Evolutionary conservation across 1,284 basidiomycete genomes (phyloP).

Genomic region (Cutaneotrichosporon mucoides): DNA sequence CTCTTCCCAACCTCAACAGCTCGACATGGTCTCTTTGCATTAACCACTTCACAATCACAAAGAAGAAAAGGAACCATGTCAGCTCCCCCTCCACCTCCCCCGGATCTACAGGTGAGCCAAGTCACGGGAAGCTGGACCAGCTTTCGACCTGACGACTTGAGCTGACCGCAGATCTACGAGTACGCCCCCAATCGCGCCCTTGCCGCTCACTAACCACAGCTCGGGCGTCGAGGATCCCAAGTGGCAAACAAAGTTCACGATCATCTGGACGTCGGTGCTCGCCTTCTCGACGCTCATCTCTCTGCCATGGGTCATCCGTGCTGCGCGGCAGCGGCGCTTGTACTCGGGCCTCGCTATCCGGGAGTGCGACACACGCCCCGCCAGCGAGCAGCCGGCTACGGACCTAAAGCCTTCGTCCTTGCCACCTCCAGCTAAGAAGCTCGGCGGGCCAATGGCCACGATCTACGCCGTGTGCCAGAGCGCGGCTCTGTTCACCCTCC

Average conservation of each 20-base stretch:
- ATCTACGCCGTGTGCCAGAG: constrained; percentile 12
- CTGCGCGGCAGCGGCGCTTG: constrained; percentile 39
- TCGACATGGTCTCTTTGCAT: neutral
- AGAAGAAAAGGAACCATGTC: neutral
- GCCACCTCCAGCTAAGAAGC: neutral
- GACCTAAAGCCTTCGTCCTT: neutral
- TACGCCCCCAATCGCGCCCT: neutral
- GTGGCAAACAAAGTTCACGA: constrained; percentile 71
- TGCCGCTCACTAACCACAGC: constrained; percentile 48
- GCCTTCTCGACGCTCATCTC: constrained; percentile 56
- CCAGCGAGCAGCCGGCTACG: neutral
- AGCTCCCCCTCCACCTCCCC: neutral
- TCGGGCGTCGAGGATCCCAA: constrained; percentile 71
- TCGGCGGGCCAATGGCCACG: neutral
- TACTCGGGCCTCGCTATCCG: constrained; percentile 25
- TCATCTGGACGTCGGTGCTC: constrained; percentile 63
- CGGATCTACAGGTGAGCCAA: constrained; percentile 5
- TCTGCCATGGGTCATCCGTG: constrained; percentile 56
- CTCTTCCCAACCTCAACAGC: too few species aligned
- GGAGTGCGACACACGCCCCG: constrained; percentile 14
- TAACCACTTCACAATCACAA: neutral
- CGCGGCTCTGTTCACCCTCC: constrained; percentile 22
- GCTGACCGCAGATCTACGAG: constrained; percentile 19
- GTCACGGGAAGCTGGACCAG: too few species aligned
- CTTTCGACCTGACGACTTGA: neutral